phyloP scores from a whole-genome alignment of 2,329 filamentous ascomycete species.

The Paecilomyces niveus region DNA sequence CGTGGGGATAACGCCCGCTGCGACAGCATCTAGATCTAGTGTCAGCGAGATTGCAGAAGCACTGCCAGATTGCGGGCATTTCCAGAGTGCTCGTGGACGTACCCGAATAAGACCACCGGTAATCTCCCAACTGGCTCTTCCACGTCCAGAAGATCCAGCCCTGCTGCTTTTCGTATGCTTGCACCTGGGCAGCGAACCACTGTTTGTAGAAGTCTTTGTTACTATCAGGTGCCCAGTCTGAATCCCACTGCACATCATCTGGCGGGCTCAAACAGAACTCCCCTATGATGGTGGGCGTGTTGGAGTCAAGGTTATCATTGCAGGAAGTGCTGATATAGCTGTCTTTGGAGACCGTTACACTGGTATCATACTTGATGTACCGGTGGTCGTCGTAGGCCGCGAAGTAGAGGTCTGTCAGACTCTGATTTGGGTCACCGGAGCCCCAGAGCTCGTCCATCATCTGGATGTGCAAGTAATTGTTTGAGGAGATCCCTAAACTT shows the following conservation, averaged over 20 bases:
- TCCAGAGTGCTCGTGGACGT: not conserved
- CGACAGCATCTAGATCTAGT: slow-evolving; percentile 26
- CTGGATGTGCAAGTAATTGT: slow-evolving; percentile 47
- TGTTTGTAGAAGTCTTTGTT: slow-evolving; percentile 47
- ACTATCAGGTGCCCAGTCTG: slow-evolving; percentile 36
- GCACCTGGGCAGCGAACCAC: slow-evolving; percentile 53
- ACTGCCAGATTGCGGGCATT: slow-evolving; percentile 1
- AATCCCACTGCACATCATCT: slow-evolving; percentile 39
- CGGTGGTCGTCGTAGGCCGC: slow-evolving; percentile 53
- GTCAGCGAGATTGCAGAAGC: slow-evolving; percentile 47
- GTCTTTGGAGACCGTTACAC: slow-evolving; percentile 37
- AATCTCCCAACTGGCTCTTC: slow-evolving; percentile 43
- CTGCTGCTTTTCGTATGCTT: slow-evolving; percentile 46
- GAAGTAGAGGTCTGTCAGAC: slow-evolving; percentile 37
- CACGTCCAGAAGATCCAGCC: slow-evolving; percentile 57
- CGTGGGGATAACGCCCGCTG: slow-evolving; percentile 33
- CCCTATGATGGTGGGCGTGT: slow-evolving; percentile 47
- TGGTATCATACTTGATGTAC: slow-evolving; percentile 50
- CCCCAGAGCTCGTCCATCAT: slow-evolving; percentile 51
- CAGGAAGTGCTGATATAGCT: slow-evolving; percentile 49
- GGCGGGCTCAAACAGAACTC: slow-evolving; percentile 53
- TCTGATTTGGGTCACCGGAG: slow-evolving; percentile 46
- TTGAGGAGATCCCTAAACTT: slow-evolving; percentile 33
- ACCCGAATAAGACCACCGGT: slow-evolving; percentile 23
- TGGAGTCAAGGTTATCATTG: slow-evolving; percentile 36